A percentile compares a stretch with the other conserved stretches of the same genome.
Evolutionary conservation across 2,329 filamentous ascomycete genomes (phyloP).

Genomic region (Talaromyces sp.): DNA sequence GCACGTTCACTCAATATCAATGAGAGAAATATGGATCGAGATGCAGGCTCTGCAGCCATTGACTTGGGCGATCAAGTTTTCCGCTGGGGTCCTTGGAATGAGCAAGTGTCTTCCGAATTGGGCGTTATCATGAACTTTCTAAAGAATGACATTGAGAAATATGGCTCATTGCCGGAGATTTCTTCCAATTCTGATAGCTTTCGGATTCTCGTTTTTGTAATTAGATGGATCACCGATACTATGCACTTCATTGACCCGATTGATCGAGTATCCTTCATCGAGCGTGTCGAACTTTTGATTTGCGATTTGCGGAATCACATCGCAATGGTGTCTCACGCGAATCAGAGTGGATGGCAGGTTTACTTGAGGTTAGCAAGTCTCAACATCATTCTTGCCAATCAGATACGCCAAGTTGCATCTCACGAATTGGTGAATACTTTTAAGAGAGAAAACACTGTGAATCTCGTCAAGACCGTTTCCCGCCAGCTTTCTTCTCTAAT

Average conservation of each 20-base stretch:
- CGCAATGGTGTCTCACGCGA: conserved; percentile 6
- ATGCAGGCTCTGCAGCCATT: conserved; percentile 39
- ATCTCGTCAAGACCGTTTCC: conserved; percentile 34
- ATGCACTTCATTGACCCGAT: conserved; percentile 54
- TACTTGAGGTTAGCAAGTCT: conserved; percentile 28
- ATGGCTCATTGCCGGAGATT: not conserved
- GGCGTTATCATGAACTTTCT: conserved; percentile 35
- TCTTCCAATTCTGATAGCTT: not conserved
- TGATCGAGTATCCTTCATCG: conserved; percentile 49
- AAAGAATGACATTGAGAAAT: conserved; percentile 22
- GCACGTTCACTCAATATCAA: conserved; percentile 41
- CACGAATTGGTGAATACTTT: conserved; percentile 29
- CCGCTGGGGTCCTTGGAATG: conserved; percentile 55
- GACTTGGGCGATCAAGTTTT: conserved; percentile 31
- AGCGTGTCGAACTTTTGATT: conserved; percentile 34
- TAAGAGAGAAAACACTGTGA: conserved; percentile 25
- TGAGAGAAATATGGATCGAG: conserved; percentile 43
- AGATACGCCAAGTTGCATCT: conserved; percentile 36
- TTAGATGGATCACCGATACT: conserved; percentile 48
- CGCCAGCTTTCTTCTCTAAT: conserved; percentile 35
- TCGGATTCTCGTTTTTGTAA: conserved; percentile 30
- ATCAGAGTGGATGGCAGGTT: conserved; percentile 20
- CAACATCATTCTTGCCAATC: conserved; percentile 37
- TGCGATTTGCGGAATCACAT: conserved; percentile 39
- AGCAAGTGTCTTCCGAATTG: conserved; percentile 50